A percentile compares a stretch with the other conserved stretches of the same genome.
These are phyloP conservation scores for Diutina siamensis DNA, from an alignment of 1,139 yeast genomes.

Conservation along the genomic window DNA sequence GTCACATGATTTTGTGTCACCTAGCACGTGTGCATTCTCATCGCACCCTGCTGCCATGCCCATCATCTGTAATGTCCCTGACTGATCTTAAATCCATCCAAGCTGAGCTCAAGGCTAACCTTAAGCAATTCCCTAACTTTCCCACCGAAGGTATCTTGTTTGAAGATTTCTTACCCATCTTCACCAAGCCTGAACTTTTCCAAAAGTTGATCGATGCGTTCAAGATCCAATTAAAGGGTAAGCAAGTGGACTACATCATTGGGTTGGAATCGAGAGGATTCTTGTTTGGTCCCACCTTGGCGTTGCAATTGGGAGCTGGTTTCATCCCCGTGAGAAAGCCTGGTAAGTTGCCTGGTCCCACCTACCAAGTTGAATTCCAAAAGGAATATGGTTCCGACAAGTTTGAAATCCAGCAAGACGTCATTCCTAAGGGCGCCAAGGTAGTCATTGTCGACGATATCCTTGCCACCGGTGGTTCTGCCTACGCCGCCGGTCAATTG, in stretches of 20 bases:
- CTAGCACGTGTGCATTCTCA: no score
- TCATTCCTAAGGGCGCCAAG: conserved; percentile 69
- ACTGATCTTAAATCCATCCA: conserved; percentile 19
- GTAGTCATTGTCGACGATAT: conserved; percentile 90
- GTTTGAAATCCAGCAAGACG: conserved; percentile 79
- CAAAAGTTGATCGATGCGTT: conserved; percentile 73
- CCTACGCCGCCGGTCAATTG: conserved; percentile 85
- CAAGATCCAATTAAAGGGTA: conserved; percentile 56
- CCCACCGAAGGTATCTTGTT: conserved; percentile 88
- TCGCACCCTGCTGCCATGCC: not conserved
- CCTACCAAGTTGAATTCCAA: conserved; percentile 57
- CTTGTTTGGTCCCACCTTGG: conserved; percentile 89
- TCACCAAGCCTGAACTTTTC: conserved; percentile 71
- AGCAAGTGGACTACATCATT: conserved; percentile 74
- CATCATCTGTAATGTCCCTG: not conserved
- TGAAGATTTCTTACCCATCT: conserved; percentile 92
- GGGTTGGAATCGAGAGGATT: conserved; percentile 97
- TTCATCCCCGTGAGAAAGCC: conserved; percentile 92
- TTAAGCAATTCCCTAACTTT: conserved; percentile 84
- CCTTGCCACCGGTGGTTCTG: conserved; percentile 97
- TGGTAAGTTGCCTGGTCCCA: conserved; percentile 89
- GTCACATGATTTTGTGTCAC: no score
- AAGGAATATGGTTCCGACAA: conserved; percentile 91
- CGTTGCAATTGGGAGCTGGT: conserved; percentile 79
- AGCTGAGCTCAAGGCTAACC: conserved; percentile 48